phyloP scores from a whole-genome alignment of 768 basidiomycete genomes.

The Plicaturopsis crispa region DNA sequence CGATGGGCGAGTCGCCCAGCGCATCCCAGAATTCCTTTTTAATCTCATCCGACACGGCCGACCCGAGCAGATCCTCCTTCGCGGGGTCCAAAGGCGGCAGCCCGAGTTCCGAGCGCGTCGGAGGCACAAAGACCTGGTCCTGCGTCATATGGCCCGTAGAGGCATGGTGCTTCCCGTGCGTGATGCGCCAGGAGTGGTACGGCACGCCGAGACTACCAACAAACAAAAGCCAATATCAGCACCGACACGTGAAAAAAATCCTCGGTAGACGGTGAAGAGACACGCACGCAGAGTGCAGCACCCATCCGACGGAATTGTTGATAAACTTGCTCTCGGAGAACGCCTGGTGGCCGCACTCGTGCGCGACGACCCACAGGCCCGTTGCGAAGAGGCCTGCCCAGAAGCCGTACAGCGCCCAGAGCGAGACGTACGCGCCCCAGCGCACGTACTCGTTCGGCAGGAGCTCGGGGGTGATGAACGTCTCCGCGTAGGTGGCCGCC shows the following conservation, averaged over 20 bases:
- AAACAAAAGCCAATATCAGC: no score
- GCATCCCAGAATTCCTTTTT: conserved; percentile 77
- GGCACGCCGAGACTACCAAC: conserved; percentile 88
- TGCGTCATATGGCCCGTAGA: conserved; percentile 89
- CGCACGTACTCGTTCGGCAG: conserved; percentile 59
- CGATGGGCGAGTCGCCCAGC: conserved; percentile 85
- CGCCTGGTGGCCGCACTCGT: conserved; percentile 95
- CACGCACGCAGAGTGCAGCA: conserved; percentile 82
- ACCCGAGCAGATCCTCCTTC: conserved; percentile 56
- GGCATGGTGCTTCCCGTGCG: conserved; percentile 93
- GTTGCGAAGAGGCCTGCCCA: conserved; percentile 80
- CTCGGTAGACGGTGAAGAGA: background rate
- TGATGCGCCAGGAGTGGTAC: conserved; percentile 95
- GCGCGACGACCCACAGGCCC: conserved; percentile 91
- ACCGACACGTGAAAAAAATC: no score
- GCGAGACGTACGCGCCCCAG: conserved; percentile 47
- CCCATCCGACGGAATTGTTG: conserved; percentile 90
- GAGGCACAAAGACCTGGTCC: conserved; percentile 93
- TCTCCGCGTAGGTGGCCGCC: conserved; percentile 54
- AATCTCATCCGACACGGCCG: conserved; percentile 57
- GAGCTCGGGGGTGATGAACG: conserved; percentile 51
- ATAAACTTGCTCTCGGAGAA: conserved; percentile 89
- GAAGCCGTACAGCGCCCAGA: conserved; percentile 82
- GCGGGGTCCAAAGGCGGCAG: conserved; percentile 59
- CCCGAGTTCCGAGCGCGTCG: conserved; percentile 70